Conservation (phyloP, 1,284 basidiomycete species). For the Moesziomyces antarcticus region DNA sequence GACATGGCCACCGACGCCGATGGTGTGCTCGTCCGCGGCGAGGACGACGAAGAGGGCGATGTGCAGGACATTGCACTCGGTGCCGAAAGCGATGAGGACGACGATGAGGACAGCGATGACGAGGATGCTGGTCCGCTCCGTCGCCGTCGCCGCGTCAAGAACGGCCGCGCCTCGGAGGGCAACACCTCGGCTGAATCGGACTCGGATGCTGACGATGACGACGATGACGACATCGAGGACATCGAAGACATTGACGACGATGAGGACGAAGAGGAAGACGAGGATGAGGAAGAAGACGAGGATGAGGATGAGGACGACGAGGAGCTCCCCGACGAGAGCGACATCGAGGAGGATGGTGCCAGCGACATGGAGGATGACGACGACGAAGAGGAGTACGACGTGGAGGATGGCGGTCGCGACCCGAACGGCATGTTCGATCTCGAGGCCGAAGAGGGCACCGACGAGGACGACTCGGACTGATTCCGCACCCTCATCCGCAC, state of each 20-base stretch:
- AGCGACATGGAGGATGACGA: conserved; percentile 49
- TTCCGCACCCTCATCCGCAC: not conserved
- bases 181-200: conserved; percentile 42
- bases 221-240: conserved; percentile 29
- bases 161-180: conserved; percentile 34
- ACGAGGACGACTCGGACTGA: conserved; percentile 45
- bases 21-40: conserved; percentile 38
- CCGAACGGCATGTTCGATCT: conserved; percentile 51
- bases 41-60: conserved; percentile 51
- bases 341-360: conserved; percentile 41
- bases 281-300: conserved; percentile 29
- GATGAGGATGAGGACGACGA: conserved; percentile 38
- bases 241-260: conserved; percentile 18
- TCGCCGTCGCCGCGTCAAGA: conserved; percentile 28
- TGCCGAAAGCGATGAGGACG: conserved; percentile 45
- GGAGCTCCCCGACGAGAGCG: conserved; percentile 48
- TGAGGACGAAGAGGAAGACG: conserved; percentile 25
- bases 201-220: conserved; percentile 40
- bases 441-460: conserved; percentile 49
- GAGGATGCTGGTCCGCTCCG: conserved; percentile 42
- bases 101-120: conserved; percentile 40
- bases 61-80: conserved; percentile 58
- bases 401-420: conserved; percentile 33
- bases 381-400: conserved; percentile 53
- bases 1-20: conserved; percentile 45